Conservation (phyloP, 2,329 filamentous ascomycete genomes). For the Fonsecaea erecta region DNA sequence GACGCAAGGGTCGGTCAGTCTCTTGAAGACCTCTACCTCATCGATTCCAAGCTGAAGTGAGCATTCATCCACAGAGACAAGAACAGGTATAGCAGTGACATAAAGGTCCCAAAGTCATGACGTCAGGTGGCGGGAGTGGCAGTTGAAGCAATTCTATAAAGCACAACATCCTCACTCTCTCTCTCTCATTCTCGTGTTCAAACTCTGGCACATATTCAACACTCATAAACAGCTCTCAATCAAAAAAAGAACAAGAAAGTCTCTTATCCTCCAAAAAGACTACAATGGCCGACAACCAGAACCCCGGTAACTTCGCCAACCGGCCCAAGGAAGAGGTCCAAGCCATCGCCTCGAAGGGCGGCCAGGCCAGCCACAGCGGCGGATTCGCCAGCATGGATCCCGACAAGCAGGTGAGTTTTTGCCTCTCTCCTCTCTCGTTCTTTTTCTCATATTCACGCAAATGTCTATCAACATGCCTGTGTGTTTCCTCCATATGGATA, state of each 20-base stretch:
- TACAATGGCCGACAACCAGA: conserved; percentile 27
- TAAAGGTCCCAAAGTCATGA: not conserved
- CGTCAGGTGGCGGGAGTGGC: not conserved
- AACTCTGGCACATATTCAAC: not conserved
- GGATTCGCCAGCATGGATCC: conserved; percentile 42
- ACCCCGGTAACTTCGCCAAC: conserved; percentile 46
- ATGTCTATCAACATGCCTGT: no score
- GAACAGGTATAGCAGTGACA: not conserved
- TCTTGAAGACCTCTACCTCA: not conserved
- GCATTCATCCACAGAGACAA: not conserved
- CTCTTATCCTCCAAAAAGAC: no score
- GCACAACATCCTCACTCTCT: not conserved
- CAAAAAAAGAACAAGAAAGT: no score
- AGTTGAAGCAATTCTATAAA: not conserved
- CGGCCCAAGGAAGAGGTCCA: conserved; percentile 44
- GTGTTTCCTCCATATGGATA: not conserved
- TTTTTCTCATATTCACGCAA: not conserved
- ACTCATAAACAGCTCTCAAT: not conserved
- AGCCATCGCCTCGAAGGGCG: conserved; percentile 47
- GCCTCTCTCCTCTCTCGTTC: not conserved
- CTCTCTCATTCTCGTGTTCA: not conserved
- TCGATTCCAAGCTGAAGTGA: not conserved
- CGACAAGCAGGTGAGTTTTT: conserved; percentile 40
- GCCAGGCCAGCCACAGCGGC: conserved; percentile 41
- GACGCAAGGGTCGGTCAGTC: not conserved